Base-by-base conservation (phyloP, 2,329 filamentous ascomycete species). In the Xylariaceae sp. region DNA sequence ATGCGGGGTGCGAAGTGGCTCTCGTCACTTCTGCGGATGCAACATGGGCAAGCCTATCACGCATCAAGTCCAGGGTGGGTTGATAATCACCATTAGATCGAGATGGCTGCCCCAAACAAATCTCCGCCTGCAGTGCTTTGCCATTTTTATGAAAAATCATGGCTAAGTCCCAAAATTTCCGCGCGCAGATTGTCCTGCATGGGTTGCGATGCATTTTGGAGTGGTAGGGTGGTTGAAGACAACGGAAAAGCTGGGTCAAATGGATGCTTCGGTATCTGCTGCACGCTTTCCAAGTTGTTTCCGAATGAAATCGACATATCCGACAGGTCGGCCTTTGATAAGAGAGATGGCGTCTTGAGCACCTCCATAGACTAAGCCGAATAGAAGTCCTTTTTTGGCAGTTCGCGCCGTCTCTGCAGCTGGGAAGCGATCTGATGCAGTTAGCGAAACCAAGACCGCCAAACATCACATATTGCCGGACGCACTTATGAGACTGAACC, bases 401-500 rank as follows among this genome's bases (percentile, higher is more conserved):
- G 88, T 93, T 51, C 85, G 79, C 16, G 85, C 85, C 33, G 85
- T 82, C 40, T 85, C 86, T 48, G 84, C 82, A 22, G 92, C 70
- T 25, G 90, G 87, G 58, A 96, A 88, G 34, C 83, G 79, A 72
- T 91, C 87, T 92, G 63, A 21, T 42, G 10, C 14, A 19, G 43
- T 53, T 25, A 53, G 51, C 42, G 35, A 47, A 42, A 40, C n/a
- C 38, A 32, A 22, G 35, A 41, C 23, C 22, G 34, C 19, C 21
- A 32, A 42, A 23, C 22, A 12, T 39, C 32, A 36, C 34, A 16
- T 32, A 12, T 42, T 5, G 36, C 29, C 14, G 11, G 38, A 73
- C 84, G 63, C 75, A 91, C 89, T 87, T 80, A 87, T 86, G 47
- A 90, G 71, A 63, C 90, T 95, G 73, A 95, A 96, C 7, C 83